These are phyloP conservation scores for Hypoxylon sp. DNA, from an alignment of 2,329 filamentous ascomycete species.

Conservation along the genomic window DNA sequence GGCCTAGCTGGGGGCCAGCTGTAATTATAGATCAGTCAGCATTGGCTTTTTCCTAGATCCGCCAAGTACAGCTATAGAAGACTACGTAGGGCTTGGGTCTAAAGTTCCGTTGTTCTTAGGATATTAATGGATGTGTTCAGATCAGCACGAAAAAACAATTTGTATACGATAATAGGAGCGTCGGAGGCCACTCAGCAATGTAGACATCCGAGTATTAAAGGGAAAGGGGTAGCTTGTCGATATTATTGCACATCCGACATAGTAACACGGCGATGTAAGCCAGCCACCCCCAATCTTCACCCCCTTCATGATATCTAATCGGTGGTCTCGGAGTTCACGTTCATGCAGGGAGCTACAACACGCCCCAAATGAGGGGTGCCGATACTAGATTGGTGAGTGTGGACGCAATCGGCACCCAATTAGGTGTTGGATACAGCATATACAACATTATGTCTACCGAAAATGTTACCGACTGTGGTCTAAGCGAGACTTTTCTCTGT, in stretches of 20 bases:
- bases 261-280: neutral
- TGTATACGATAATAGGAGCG: neutral
- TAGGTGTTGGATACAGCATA: neutral
- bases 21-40: neutral
- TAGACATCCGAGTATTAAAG: neutral
- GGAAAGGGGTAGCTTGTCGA: neutral
- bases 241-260: neutral
- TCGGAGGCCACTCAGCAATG: neutral
- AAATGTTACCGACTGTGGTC: neutral
- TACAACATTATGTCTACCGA: neutral
- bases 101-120: neutral
- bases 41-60: neutral
- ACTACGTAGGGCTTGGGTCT: neutral
- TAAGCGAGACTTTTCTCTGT: neutral
- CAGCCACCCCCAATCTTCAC: neutral
- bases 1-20: neutral
- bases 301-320: neutral
- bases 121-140: neutral
- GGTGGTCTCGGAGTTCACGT: neutral
- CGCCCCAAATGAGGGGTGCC: neutral
- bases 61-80: neutral
- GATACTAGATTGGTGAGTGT: neutral
- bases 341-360: neutral
- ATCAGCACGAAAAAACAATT: neutral
- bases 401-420: neutral